A percentile compares a stretch with the other conserved stretches of the same genome.
phyloP scores from a whole-genome alignment of 73 alveolate genomes.

The Breviolum minutum region DNA sequence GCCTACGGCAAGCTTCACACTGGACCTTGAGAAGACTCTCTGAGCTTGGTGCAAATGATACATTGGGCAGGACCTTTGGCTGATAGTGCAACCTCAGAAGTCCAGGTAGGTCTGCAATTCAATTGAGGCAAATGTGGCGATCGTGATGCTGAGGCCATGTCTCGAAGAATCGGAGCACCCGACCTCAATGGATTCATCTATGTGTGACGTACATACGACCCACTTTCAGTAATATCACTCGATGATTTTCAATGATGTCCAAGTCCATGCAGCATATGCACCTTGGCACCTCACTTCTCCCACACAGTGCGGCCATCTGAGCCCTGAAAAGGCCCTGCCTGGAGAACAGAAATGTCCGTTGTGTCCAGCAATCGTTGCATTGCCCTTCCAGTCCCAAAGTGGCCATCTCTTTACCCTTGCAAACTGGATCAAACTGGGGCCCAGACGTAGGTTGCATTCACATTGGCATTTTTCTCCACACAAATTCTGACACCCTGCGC shows the following conservation, averaged over 20 bases:
- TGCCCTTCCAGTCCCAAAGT: no score
- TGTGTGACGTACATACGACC: no score
- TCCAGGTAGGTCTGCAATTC: background rate
- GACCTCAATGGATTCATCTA: background rate
- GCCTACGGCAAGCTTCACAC: background rate
- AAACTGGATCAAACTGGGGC: background rate
- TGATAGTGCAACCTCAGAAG: slow-evolving; percentile 45
- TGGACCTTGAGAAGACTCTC: background rate
- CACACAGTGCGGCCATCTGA: slow-evolving; percentile 30
- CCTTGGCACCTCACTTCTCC: slow-evolving; percentile 19
- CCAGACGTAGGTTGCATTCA: slow-evolving; percentile 28
- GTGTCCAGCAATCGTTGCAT: background rate
- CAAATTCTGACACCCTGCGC: slow-evolving; percentile 75
- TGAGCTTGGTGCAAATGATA: slow-evolving; percentile 35
- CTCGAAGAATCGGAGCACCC: slow-evolving; percentile 55
- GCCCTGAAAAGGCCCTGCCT: slow-evolving; percentile 62
- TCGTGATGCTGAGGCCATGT: slow-evolving; percentile 2
- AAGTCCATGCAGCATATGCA: background rate
- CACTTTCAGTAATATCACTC: no score
- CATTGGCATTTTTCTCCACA: slow-evolving; percentile 40
- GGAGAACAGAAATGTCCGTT: background rate
- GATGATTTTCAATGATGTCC: no score
- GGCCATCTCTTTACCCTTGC: no score
- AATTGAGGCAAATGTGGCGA: background rate
- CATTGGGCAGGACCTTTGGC: slow-evolving; percentile 74